Percentiles rank a stretch among this genome's conserved stretches.
These are phyloP conservation scores for Tuber microsphaerosporum DNA, from an alignment of 495 filamentous ascomycete genomes.

Conservation along the genomic window DNA sequence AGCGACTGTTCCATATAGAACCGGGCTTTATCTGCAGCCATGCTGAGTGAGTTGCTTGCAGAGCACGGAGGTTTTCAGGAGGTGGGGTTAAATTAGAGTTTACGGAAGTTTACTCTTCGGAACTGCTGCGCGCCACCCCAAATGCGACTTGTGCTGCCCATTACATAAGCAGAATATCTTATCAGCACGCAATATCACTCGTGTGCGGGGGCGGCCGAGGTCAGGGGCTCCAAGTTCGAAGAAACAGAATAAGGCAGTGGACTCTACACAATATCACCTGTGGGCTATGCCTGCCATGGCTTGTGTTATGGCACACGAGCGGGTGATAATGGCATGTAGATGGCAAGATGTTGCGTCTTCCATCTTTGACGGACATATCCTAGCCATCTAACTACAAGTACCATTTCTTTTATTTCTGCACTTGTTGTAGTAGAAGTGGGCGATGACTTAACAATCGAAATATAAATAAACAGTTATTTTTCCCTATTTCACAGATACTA, in stretches of 20 bases:
- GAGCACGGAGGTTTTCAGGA: not conserved
- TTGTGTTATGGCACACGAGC: too few relatives aligned
- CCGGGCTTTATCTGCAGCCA: slow-evolving; percentile 68
- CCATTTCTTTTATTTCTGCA: not conserved
- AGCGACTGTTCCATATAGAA: slow-evolving; percentile 88
- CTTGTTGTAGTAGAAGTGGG: not conserved
- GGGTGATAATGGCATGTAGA: too few relatives aligned
- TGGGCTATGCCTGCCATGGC: too few relatives aligned
- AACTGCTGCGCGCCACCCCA: not conserved
- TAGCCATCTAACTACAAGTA: too few relatives aligned
- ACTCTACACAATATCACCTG: too few relatives aligned
- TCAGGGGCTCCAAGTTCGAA: too few relatives aligned
- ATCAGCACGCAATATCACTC: not conserved
- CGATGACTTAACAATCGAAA: not conserved
- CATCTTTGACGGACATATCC: too few relatives aligned
- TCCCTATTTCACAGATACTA: slow-evolving; percentile 4
- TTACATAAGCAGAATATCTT: not conserved
- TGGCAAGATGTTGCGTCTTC: too few relatives aligned
- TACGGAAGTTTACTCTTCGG: not conserved
- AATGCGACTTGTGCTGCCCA: not conserved
- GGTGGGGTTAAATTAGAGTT: not conserved
- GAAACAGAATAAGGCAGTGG: too few relatives aligned
- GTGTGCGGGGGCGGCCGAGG: too few relatives aligned
- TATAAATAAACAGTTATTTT: not conserved
- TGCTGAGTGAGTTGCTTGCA: not conserved